A percentile compares a stretch with the other conserved stretches of the same genome.
Conservation (phyloP, 2,329 filamentous ascomycete species). For the Cladosporium halotolerans region DNA sequence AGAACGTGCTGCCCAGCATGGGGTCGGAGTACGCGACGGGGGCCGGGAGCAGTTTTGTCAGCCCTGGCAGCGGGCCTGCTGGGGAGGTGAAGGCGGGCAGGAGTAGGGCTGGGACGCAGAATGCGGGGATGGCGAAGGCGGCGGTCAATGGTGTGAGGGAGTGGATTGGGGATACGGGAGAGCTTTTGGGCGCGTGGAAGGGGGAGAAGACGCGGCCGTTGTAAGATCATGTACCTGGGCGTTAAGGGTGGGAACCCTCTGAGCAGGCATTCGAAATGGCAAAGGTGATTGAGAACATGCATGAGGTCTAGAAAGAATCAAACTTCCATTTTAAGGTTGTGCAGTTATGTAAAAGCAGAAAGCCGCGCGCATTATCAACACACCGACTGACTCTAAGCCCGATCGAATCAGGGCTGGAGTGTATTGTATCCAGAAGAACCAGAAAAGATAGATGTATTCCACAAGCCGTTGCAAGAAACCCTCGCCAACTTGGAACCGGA, state of each 20-base stretch:
- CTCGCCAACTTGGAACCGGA: not conserved
- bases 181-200: conserved; percentile 57
- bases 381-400: not conserved
- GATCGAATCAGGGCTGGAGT: not conserved
- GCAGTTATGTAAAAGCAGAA: not conserved
- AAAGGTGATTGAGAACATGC: too few relatives aligned
- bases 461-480: not conserved
- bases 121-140: conserved; percentile 49
- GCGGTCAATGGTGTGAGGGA: conserved; percentile 58
- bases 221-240: conserved; percentile 14
- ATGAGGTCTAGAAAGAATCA: too few relatives aligned
- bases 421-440: not conserved
- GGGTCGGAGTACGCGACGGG: conserved; percentile 66
- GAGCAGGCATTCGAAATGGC: too few relatives aligned
- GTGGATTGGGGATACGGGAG: conserved; percentile 57
- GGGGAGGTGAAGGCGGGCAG: conserved; percentile 34
- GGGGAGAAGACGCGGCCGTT: conserved; percentile 50
- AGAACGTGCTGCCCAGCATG: conserved; percentile 92
- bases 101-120: conserved; percentile 46
- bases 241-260: not conserved
- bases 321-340: too few relatives aligned
- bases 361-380: not conserved
- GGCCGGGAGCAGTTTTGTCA: conserved; percentile 45
- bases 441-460: not conserved
- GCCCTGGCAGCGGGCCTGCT: conserved; percentile 37